Percentiles rank a stretch among this genome's conserved stretches.
These are phyloP conservation scores for Ambrosiella xylebori DNA, from an alignment of 2,329 filamentous ascomycete species.

Conservation along the genomic window DNA sequence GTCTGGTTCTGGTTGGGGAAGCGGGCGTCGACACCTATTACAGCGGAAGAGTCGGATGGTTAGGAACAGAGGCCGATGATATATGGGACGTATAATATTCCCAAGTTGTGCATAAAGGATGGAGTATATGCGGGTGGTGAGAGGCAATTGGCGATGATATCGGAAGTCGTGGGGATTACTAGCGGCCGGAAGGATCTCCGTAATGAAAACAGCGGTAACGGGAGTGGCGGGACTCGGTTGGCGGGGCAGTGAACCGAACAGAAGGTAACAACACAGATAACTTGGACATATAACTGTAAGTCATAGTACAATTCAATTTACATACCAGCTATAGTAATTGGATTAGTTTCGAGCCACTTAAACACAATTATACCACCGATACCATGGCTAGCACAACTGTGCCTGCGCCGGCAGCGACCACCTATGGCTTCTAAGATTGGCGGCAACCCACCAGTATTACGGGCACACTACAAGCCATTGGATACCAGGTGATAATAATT, in stretches of 20 bases:
- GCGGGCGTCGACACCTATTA: slow-evolving; percentile 85
- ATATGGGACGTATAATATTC: background rate
- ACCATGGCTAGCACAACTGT: slow-evolving; percentile 2
- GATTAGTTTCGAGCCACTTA: slow-evolving; percentile 24
- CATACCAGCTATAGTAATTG: slow-evolving; percentile 28
- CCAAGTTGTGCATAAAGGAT: background rate
- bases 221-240: background rate
- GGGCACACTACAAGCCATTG: background rate
- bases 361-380: slow-evolving; percentile 20
- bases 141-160: background rate
- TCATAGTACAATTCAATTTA: slow-evolving; percentile 12
- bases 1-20: slow-evolving; percentile 98
- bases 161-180: background rate
- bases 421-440: background rate
- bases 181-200: background rate
- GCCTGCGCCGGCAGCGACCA: background rate
- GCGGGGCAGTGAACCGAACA: background rate
- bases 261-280: background rate
- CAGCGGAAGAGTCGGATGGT: slow-evolving; percentile 1
- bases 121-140: background rate
- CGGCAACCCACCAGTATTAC: background rate
- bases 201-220: slow-evolving; percentile 11
- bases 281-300: background rate
- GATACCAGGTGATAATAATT: too few species aligned
- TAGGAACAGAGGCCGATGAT: background rate